Percentiles rank a stretch among this genome's conserved stretches.
These are phyloP conservation scores for Chlorella sp. DNA, from an alignment of 139 green algal genomes.

Conservation along the genomic window DNA sequence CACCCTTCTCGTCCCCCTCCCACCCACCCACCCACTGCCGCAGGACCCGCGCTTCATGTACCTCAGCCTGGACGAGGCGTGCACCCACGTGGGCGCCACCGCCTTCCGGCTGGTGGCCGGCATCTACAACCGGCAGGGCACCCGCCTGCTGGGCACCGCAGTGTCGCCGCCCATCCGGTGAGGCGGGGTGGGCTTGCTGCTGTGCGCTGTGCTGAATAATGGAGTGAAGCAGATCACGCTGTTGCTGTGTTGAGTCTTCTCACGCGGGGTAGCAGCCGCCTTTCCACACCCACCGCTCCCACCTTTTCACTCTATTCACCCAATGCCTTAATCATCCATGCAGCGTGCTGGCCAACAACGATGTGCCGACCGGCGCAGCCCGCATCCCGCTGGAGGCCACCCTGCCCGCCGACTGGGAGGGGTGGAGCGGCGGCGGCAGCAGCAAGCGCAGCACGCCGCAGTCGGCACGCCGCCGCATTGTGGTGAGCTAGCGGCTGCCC, in stretches of 20 bases:
- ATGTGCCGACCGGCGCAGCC: slow-evolving; percentile 69
- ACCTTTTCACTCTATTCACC: too few species aligned
- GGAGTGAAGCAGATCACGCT: too few species aligned
- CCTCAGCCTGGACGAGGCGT: slow-evolving; percentile 73
- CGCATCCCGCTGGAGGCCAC: slow-evolving; percentile 43
- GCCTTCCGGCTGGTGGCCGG: slow-evolving; percentile 53
- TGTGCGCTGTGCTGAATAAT: too few species aligned
- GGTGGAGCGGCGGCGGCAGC: neutral
- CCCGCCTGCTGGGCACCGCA: slow-evolving; percentile 43
- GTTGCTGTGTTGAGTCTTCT: too few species aligned
- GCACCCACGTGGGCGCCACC: slow-evolving; percentile 65
- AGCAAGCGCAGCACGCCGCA: too few species aligned
- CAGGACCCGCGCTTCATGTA: slow-evolving; percentile 73
- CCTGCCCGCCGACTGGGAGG: slow-evolving; percentile 25
- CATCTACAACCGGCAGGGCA: slow-evolving; percentile 38
- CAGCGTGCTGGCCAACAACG: slow-evolving; percentile 76
- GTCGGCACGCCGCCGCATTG: too few species aligned
- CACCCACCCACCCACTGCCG: slow-evolving; percentile 17
- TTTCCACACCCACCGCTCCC: too few species aligned
- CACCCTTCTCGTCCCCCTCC: too few species aligned
- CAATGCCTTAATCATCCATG: too few species aligned
- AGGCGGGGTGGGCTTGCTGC: too few species aligned
- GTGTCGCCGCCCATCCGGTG: slow-evolving; percentile 57
- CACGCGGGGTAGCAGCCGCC: too few species aligned
- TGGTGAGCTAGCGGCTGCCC: too few species aligned